Evolutionary conservation across 1,284 basidiomycete genomes (phyloP).

Genomic region (Anthracocystis setariae): DNA sequence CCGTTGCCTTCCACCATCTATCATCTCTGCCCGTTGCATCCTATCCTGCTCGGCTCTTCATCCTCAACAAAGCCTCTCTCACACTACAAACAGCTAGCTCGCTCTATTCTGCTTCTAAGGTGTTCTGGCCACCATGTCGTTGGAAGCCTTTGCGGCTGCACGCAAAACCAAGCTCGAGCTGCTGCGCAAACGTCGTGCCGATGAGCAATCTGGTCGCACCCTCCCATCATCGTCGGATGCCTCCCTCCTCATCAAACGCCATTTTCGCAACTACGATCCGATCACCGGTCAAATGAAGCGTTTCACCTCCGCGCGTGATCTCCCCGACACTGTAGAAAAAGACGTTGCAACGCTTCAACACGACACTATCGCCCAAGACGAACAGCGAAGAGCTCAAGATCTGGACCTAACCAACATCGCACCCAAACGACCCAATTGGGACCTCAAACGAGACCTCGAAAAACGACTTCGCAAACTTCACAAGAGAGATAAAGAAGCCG

Average conservation of each 20-base stretch:
- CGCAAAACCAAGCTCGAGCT: slow-evolving; percentile 85
- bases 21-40: too few relatives aligned
- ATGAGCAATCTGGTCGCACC: slow-evolving; percentile 38
- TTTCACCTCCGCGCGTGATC: slow-evolving; percentile 72
- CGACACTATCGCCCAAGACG: slow-evolving; percentile 84
- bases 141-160: slow-evolving; percentile 83
- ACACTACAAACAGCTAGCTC: too few relatives aligned
- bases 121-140: slow-evolving; percentile 37
- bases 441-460: slow-evolving; percentile 91
- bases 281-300: slow-evolving; percentile 60
- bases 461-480: slow-evolving; percentile 89
- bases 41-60: too few relatives aligned
- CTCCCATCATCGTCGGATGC: slow-evolving; percentile 6
- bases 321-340: slow-evolving; percentile 87
- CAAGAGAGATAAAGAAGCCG: slow-evolving; percentile 86
- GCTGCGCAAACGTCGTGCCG: slow-evolving; percentile 79
- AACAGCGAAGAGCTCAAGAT: slow-evolving; percentile 83
- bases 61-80: too few relatives aligned
- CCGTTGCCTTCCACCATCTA: too few relatives aligned
- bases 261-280: slow-evolving; percentile 67
- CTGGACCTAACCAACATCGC: slow-evolving; percentile 95
- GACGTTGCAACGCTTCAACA: slow-evolving; percentile 85
- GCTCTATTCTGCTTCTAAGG: too few relatives aligned
- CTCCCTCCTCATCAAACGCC: slow-evolving; percentile 51
- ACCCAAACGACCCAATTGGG: slow-evolving; percentile 95